A percentile compares a stretch with the other conserved stretches of the same genome.
Conservation (phyloP, 2,329 filamentous ascomycete species). For the Emydomyces testavorans region DNA sequence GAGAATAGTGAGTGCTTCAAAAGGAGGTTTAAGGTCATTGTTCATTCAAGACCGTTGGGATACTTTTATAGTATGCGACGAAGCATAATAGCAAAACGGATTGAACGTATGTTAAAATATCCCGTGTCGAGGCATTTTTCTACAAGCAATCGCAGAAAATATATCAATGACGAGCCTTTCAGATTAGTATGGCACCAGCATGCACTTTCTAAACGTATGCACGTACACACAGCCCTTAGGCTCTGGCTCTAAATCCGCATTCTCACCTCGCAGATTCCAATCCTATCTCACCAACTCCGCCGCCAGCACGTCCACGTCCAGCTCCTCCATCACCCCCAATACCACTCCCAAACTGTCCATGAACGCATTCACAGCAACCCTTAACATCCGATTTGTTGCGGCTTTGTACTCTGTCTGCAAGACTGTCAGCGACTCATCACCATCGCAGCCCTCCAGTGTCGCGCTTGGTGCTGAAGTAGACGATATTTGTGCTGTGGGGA, state of each 20-base stretch:
- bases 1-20: not conserved
- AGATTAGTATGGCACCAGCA: no score
- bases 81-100: no score
- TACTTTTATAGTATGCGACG: not conserved
- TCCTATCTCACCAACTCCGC: slow-evolving; percentile 6
- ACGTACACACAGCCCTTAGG: no score
- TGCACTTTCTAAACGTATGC: no score
- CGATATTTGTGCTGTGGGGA: slow-evolving; percentile 4
- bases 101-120: no score
- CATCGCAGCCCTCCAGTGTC: slow-evolving; percentile 6
- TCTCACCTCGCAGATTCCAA: no score
- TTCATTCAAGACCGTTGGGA: not conserved
- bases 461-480: slow-evolving; percentile 19
- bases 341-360: slow-evolving; percentile 82
- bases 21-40: not conserved
- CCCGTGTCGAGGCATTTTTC: no score
- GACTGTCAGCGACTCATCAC: slow-evolving; percentile 39
- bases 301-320: slow-evolving; percentile 68
- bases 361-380: slow-evolving; percentile 91
- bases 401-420: slow-evolving; percentile 69
- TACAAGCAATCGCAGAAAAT: no score
- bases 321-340: slow-evolving; percentile 76
- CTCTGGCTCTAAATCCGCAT: no score
- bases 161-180: not conserved
- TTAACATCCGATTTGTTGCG: slow-evolving; percentile 89